Evolutionary conservation across 2,329 filamentous ascomycete genomes (phyloP), one percentile per base, ranked within the genome.

Genomic region (Endoconidiophora polonica): DNA sequence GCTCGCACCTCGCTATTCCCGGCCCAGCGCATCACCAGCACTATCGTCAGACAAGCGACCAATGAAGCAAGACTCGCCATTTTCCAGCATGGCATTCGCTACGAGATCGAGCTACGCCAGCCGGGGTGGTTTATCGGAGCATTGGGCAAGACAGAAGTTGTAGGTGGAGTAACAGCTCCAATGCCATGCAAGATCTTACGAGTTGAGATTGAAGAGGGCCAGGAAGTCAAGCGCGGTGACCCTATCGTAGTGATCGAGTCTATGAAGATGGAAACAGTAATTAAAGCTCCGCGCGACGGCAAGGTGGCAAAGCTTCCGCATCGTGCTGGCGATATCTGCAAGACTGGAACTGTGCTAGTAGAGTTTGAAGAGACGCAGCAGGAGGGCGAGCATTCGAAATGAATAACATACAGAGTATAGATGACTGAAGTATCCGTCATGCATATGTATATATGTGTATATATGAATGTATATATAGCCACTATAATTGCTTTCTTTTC

Each of bases 141-240:
- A 0, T 70, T 95, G 5, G 88, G 90, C 0, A 68, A 84, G 55
- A 88, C 86, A 62, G 86, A 94, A 59, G 74, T 75, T 0, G 72
- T 79, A 5, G 88, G 90, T 53, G 91, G 83, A 48, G 86, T 96
- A 1, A 72, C 85, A 22, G 86, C 91, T 20, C 91, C 91, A 0
- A 98, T 98, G 91, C 91, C 91, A 1, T 96, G 91, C 67, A 96
- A 96, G 68, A 82, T 98, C 23, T 67, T 98, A 54, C 79, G 86
- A 56, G 91, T 95, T 44, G 85, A 94, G 63, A 86, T 95, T 0
- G 67, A 73, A 24, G 86, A 86, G 57, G 91, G 91, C 0, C 78
- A 94, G 55, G 66, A 65, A 44, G 91, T 98, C 14, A 79, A 79
- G 61, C 93, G 90, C 67, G 88, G 90, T 43, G 79, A 90, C 52